Percentiles rank a stretch among this genome's conserved stretches.
phyloP scores from a whole-genome alignment of 164 flowering plant species.

The Nelumbo lutea region DNA sequence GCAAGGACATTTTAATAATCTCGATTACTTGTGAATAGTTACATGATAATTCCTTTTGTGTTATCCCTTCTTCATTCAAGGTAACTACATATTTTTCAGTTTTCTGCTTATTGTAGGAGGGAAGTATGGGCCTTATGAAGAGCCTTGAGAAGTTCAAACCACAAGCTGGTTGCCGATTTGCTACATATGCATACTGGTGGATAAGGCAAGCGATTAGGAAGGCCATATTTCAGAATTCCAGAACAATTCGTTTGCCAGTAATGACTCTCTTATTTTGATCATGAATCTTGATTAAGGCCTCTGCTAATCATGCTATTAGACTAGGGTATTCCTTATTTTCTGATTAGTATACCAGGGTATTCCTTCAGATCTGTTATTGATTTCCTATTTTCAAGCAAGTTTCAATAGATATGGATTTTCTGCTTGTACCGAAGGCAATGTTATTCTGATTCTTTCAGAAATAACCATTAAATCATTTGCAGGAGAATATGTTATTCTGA shows the following conservation, averaged over 20 bases:
- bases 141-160: constrained; percentile 89
- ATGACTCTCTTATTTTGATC: constrained; percentile 8
- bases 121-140: constrained; percentile 86
- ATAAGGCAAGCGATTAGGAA: constrained; percentile 68
- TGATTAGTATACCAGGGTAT: neutral
- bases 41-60: neutral
- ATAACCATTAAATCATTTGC: no score
- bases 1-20: neutral
- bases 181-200: constrained; percentile 96
- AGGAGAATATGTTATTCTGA: constrained; percentile 1
- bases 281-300: neutral
- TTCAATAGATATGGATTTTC: constrained; percentile 4
- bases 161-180: constrained; percentile 77
- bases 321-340: neutral
- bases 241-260: constrained; percentile 88
- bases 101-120: constrained; percentile 49
- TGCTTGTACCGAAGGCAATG: neutral
- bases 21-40: neutral
- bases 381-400: neutral
- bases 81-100: neutral
- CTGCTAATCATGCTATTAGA: neutral
- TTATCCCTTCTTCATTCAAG: neutral
- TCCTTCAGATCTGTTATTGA: neutral
- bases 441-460: no score
- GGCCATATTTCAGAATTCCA: constrained; percentile 68